Evolutionary conservation across 202 grass and related monocot genomes (phyloP), one percentile per base, ranked within the genome.

Genomic region (Musa balbisiana): DNA sequence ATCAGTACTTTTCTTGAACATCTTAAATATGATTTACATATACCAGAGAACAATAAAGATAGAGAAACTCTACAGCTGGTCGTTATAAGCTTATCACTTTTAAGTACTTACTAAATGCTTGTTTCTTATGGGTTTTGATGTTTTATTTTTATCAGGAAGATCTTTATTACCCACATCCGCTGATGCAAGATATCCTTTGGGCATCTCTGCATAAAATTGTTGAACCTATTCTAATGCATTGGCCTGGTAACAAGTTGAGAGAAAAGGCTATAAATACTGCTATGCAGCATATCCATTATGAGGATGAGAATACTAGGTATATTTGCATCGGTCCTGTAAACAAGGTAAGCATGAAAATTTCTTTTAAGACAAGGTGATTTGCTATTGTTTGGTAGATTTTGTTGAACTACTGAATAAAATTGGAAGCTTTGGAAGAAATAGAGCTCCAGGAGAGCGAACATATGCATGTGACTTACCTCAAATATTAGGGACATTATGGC

Each of bases 301-400:
- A 98, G 83, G 95, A 98, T 85, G 95, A 94, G 68, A 98, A 94
- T 79, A 94, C 85, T 63, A 77, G 85, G 64, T 98, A 98, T 72
- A 80, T 94, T 76, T 98, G 95, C 83, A 94, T 92, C 73, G 95
- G 95, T 89, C 85, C 88, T 59, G 95, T 98, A 64, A 98, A 94
- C 85, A 98, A 98, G 91, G 95, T 93, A 82, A 82, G 27, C 2
- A 54, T 56, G 75, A 73, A 83, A 77, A 53, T 52, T 24, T 71
- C 55, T 75, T 50, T 69, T 11, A 8, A 69, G 66, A 69, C 15
- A 20, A 9, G 66, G 43, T 19, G 6, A 49, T 43, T 43, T 6
- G 33, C 4, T 43, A 43, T 43, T 43, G 33, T 3, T 43, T 43
- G 33, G 5, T 43, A 43, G 4, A 43, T 43, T 43, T 43, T 43